Evolutionary conservation across 1,284 basidiomycete genomes (phyloP).

Genomic region (Exobasidium cylindrosporum): DNA sequence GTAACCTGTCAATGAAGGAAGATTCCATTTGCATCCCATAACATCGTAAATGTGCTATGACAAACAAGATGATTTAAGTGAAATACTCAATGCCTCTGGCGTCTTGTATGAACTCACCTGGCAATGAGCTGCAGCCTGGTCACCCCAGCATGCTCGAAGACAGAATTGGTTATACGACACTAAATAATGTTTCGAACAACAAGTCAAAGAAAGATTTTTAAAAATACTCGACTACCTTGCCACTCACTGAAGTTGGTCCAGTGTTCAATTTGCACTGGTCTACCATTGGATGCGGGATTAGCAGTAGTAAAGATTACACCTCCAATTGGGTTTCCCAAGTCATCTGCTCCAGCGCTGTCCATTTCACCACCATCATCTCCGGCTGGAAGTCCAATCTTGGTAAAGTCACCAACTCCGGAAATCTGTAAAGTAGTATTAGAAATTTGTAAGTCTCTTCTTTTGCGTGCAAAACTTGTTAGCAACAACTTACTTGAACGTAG

Average conservation of each 20-base stretch:
- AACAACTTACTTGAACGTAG: slow-evolving; percentile 52
- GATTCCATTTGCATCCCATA: slow-evolving; percentile 47
- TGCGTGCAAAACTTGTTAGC: no score
- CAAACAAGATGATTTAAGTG: no score
- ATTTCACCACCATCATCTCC: slow-evolving; percentile 49
- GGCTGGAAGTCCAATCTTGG: slow-evolving; percentile 28
- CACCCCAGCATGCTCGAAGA: slow-evolving; percentile 44
- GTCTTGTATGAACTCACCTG: slow-evolving; percentile 16
- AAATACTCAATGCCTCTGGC: no score
- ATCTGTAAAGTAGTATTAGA: no score
- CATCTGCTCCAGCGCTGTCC: slow-evolving; percentile 49
- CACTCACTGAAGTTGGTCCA: slow-evolving; percentile 41
- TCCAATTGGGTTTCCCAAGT: slow-evolving; percentile 44
- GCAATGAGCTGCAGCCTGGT: slow-evolving; percentile 37
- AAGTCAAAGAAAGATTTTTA: no score
- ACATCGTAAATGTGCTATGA: slow-evolving; percentile 45
- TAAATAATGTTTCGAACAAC: no score
- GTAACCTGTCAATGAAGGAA: slow-evolving; percentile 36
- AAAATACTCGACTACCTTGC: no score
- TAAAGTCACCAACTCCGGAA: slow-evolving; percentile 42
- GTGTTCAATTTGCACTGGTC: slow-evolving; percentile 26
- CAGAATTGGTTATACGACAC: slow-evolving; percentile 46
- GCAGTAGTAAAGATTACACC: slow-evolving; percentile 48
- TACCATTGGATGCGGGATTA: slow-evolving; percentile 30
- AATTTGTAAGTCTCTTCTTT: no score